A percentile compares a stretch with the other conserved stretches of the same genome.
Evolutionary conservation across 2,329 filamentous ascomycete genomes (phyloP).

Genomic region (Aureobasidium zeae): DNA sequence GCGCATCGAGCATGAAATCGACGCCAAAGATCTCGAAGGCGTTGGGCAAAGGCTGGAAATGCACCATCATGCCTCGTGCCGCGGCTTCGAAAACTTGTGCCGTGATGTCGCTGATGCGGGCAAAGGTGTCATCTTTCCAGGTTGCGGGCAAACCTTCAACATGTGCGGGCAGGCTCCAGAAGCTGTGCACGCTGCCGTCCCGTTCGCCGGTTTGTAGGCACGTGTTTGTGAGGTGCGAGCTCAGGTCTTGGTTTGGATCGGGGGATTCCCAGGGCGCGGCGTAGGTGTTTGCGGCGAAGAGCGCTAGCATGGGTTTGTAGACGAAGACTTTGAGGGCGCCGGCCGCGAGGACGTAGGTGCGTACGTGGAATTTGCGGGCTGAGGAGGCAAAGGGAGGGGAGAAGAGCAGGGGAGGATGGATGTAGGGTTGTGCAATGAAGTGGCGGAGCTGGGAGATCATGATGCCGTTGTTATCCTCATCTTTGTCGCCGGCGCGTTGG

Average conservation of each 20-base stretch:
- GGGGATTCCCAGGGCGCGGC: slow-evolving; percentile 46
- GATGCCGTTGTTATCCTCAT: slow-evolving; percentile 45
- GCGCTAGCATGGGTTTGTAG: slow-evolving; percentile 81
- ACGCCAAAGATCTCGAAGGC: slow-evolving; percentile 88
- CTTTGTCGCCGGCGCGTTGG: slow-evolving; percentile 29
- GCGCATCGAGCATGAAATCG: slow-evolving; percentile 72
- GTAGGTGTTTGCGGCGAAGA: slow-evolving; percentile 76
- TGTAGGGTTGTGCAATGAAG: slow-evolving; percentile 93
- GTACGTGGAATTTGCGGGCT: slow-evolving; percentile 83
- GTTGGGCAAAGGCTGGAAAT: slow-evolving; percentile 84
- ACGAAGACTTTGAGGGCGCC: slow-evolving; percentile 76
- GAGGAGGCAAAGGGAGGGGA: slow-evolving; percentile 37
- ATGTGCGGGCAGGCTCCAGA: slow-evolving; percentile 57
- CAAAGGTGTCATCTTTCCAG: slow-evolving; percentile 56
- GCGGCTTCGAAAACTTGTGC: slow-evolving; percentile 80
- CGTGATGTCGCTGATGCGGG: slow-evolving; percentile 64
- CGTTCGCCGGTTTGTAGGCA: slow-evolving; percentile 62
- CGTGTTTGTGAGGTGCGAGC: slow-evolving; percentile 84
- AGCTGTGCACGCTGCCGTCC: slow-evolving; percentile 60
- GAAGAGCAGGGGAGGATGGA: slow-evolving; percentile 74
- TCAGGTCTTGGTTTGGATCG: slow-evolving; percentile 46
- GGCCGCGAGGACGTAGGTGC: slow-evolving; percentile 77
- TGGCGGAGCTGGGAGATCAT: slow-evolving; percentile 87
- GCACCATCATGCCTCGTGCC: slow-evolving; percentile 69
- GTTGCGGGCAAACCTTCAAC: slow-evolving; percentile 18